These are phyloP conservation scores for Acanthamoeba culbertsoni DNA, from an alignment of 208 protist species.

Conservation along the genomic window DNA sequence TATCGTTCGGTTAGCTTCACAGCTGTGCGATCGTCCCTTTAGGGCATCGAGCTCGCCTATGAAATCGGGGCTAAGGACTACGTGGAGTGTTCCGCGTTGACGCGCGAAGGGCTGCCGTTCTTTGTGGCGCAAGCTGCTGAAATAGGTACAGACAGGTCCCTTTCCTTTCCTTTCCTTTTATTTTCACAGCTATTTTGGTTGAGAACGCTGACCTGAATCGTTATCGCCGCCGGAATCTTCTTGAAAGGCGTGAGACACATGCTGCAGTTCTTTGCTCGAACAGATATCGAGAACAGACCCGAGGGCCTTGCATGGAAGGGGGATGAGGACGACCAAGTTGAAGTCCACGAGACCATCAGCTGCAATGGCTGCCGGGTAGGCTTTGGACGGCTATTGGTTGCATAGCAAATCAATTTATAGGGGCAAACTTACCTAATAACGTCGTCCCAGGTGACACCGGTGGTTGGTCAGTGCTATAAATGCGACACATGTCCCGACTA, in stretches of 20 bases:
- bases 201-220: too few species aligned
- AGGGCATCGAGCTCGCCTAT: neutral
- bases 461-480: neutral
- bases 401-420: neutral
- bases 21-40: too few species aligned
- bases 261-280: neutral
- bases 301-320: neutral
- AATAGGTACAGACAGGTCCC: neutral
- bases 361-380: neutral
- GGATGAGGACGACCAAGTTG: neutral
- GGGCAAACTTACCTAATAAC: too few species aligned
- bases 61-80: neutral
- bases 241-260: neutral
- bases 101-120: neutral
- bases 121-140: neutral
- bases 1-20: too few species aligned
- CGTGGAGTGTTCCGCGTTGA: neutral
- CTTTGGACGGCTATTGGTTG: neutral
- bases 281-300: neutral
- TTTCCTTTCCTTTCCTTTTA: too few species aligned
- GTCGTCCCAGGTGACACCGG: neutral
- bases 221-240: too few species aligned
- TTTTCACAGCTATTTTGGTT: neutral
- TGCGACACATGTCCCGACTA: constrained; percentile 15
- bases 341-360: neutral